Percentiles rank a stretch among this genome's conserved stretches.
phyloP scores from a whole-genome alignment of 768 basidiomycete genomes.

The Hericium coralloides region DNA sequence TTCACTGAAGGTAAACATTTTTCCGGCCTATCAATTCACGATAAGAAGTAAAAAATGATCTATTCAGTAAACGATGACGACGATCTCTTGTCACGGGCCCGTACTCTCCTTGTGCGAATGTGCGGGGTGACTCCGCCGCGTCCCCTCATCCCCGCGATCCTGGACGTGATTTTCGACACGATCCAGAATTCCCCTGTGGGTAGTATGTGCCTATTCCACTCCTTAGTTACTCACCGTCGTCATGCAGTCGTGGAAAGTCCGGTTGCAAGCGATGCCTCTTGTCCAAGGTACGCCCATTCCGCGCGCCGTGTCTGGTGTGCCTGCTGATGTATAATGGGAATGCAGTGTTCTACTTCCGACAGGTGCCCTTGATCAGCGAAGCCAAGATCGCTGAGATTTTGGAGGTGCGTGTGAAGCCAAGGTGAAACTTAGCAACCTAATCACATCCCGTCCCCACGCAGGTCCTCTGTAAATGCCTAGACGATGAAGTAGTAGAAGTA shows the following conservation, averaged over 20 bases:
- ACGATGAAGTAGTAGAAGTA: constrained; percentile 85
- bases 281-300: constrained; percentile 50
- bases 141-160: constrained; percentile 54
- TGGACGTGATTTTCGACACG: constrained; percentile 66
- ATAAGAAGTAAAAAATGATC: neutral
- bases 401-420: constrained; percentile 39
- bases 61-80: constrained; percentile 60
- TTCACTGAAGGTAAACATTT: constrained; percentile 53
- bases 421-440: neutral
- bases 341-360: constrained; percentile 80
- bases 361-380: constrained; percentile 73
- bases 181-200: constrained; percentile 69
- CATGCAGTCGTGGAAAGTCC: constrained; percentile 75
- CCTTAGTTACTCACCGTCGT: neutral
- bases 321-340: neutral
- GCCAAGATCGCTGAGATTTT: constrained; percentile 69
- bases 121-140: constrained; percentile 78
- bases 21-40: neutral
- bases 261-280: constrained; percentile 78
- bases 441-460: constrained; percentile 19
- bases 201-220: constrained; percentile 1
- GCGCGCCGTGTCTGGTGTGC: neutral
- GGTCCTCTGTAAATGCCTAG: constrained; percentile 73
- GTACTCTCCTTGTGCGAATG: constrained; percentile 69
- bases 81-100: constrained; percentile 57